Conservation (phyloP, 2,329 filamentous ascomycete species). For the Penicillium frequentans region DNA sequence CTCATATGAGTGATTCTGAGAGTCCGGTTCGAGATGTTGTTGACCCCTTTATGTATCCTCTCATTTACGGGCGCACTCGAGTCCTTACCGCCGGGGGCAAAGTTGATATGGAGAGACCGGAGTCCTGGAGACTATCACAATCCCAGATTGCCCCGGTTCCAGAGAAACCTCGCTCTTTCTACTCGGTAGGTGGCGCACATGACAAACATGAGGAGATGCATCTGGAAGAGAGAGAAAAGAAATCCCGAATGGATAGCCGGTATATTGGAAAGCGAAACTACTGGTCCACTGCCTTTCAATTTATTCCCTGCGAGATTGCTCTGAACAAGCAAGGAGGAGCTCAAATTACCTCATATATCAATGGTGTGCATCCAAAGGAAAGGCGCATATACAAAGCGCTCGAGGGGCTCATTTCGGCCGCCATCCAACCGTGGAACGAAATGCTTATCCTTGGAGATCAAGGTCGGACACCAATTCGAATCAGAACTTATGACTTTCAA, state of each 20-base stretch:
- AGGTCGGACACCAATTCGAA: background rate
- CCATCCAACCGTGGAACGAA: background rate
- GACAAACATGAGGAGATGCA: background rate
- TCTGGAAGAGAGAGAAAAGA: background rate
- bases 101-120: background rate
- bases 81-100: background rate
- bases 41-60: background rate
- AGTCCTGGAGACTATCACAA: background rate
- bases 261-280: background rate
- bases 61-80: background rate
- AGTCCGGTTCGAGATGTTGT: background rate
- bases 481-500: background rate
- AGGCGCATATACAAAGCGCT: background rate
- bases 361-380: background rate
- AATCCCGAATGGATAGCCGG: background rate
- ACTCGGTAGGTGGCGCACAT: background rate
- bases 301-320: background rate
- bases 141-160: background rate
- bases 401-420: background rate
- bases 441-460: background rate
- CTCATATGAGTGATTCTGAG: background rate
- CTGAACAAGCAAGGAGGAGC: background rate
- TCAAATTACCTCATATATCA: background rate
- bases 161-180: background rate
- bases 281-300: background rate